These are phyloP conservation scores for Fusarium sp. DNA, from an alignment of 2,329 filamentous ascomycete genomes.

Conservation along the genomic window DNA sequence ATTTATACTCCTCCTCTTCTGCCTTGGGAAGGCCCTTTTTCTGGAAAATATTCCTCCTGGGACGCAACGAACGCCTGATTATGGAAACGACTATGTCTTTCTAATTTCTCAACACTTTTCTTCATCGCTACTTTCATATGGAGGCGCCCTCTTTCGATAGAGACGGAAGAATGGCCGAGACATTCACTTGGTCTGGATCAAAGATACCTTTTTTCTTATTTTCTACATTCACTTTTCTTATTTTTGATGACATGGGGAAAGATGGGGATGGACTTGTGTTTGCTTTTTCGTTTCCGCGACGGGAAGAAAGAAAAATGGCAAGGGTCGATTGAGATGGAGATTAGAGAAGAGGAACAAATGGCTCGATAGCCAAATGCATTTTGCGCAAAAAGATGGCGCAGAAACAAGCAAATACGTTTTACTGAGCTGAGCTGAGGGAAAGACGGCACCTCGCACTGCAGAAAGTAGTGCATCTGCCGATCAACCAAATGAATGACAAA, in stretches of 20 bases:
- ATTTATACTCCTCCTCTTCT: conserved; percentile 1
- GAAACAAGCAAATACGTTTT: conserved; percentile 29
- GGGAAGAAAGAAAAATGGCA: conserved; percentile 6
- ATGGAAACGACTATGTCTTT: conserved; percentile 33
- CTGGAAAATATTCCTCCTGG: conserved; percentile 14
- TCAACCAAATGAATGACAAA: conserved; percentile 36
- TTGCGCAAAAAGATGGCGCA: conserved; percentile 31
- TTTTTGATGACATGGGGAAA: conserved; percentile 17
- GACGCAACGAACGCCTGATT: conserved; percentile 19
- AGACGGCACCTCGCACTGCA: conserved; percentile 30
- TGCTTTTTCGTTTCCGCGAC: not conserved
- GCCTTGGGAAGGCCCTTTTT: conserved; percentile 10
- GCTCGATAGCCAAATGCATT: conserved; percentile 29
- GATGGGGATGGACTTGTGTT: not conserved
- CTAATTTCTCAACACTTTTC: conserved; percentile 10
- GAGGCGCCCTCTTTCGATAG: conserved; percentile 40
- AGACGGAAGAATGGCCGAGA: conserved; percentile 40
- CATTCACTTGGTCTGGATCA: conserved; percentile 36
- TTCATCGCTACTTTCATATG: conserved; percentile 12
- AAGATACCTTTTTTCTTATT: conserved; percentile 35
- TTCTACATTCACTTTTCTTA: conserved; percentile 22
- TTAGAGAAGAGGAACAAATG: conserved; percentile 32
- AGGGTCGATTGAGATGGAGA: conserved; percentile 24
- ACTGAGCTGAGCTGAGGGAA: conserved; percentile 18
- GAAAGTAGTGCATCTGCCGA: conserved; percentile 32